Base-by-base conservation (phyloP, 208 protist species). In the Sergeia podlipaevii region DNA sequence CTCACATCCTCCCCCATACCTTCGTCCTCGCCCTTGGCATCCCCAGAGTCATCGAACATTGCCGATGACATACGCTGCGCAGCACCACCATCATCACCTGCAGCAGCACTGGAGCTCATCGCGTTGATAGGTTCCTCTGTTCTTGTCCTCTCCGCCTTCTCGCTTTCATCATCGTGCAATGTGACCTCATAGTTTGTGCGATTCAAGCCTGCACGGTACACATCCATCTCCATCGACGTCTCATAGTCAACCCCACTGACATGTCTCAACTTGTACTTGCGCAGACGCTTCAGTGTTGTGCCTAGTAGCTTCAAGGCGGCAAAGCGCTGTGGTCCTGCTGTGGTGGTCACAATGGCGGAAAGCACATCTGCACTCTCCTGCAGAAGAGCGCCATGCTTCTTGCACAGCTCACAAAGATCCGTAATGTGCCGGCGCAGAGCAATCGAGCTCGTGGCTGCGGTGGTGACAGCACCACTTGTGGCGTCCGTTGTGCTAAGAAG, bases 221-320 rank as follows among this genome's bases (percentile, higher is more conserved):
- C 34, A 11, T n/a, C n/a, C n/a, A 11, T 38, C 34, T n/a, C n/a
- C n/a, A n/a, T n/a, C n/a, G n/a, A n/a, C n/a, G n/a, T n/a, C n/a
- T n/a, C n/a, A n/a, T n/a, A n/a, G n/a, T n/a, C n/a, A n/a, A n/a
- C n/a, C n/a, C n/a, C n/a, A 38, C 34, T 38, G 34, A 38, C 15
- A 38, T 38, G 26, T 13, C 51, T 56, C 29, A 72, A 50, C 49
- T 64, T 55, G 50, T 49, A 67, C 48, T 72, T 77, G 45, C 52
- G 52, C 20, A 87, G 65, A 0, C 76, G 71, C 36, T 74, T 62
- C 27, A 51, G 47, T 4, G 76, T 60, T 15, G 67, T 7, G 32
- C 74, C 69, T 26, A 85, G 73, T 17, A 91, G 59, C 54, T 45
- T 32, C 37, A 72, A 37, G 10, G 65, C 72, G 23, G 74, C 77